These are phyloP conservation scores for Tubosaeta brunneosetosa DNA, from an alignment of 768 basidiomycete species.

Conservation along the genomic window DNA sequence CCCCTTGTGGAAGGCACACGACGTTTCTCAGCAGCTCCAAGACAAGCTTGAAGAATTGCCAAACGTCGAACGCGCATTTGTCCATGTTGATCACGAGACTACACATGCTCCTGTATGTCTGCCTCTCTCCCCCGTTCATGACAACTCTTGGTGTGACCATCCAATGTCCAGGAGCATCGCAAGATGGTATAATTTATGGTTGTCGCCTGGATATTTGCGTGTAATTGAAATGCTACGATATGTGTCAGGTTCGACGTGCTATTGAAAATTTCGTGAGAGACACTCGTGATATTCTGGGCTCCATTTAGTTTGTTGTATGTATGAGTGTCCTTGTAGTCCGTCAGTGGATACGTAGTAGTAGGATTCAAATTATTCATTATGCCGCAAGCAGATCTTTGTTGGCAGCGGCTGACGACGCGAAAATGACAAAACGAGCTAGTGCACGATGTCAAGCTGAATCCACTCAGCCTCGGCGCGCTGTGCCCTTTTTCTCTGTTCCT, in stretches of 20 bases:
- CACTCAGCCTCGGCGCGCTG: background rate
- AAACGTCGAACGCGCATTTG: conserved; percentile 89
- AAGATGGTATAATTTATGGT: conserved; percentile 24
- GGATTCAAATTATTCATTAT: too few relatives aligned
- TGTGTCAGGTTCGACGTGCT: background rate
- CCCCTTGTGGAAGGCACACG: conserved; percentile 85
- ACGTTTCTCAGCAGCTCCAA: conserved; percentile 77
- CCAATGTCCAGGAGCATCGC: conserved; percentile 38
- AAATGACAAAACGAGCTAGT: conserved; percentile 28
- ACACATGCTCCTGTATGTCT: conserved; percentile 62
- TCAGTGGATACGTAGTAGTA: background rate
- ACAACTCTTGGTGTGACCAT: background rate
- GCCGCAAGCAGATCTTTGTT: background rate
- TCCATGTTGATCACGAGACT: conserved; percentile 92
- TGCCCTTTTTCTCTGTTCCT: conserved; percentile 5
- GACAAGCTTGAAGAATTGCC: conserved; percentile 87
- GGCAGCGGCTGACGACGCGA: conserved; percentile 26
- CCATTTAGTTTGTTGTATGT: background rate
- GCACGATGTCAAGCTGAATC: conserved; percentile 7
- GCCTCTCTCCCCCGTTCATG: background rate
- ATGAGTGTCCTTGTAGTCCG: too few relatives aligned
- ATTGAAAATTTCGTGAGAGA: conserved; percentile 1
- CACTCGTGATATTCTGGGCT: background rate
- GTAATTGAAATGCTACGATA: background rate
- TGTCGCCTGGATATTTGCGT: background rate